A percentile compares a stretch with the other conserved stretches of the same genome.
Conservation (phyloP, 352 stramenopile genomes). For the Pythium oligandrum region DNA sequence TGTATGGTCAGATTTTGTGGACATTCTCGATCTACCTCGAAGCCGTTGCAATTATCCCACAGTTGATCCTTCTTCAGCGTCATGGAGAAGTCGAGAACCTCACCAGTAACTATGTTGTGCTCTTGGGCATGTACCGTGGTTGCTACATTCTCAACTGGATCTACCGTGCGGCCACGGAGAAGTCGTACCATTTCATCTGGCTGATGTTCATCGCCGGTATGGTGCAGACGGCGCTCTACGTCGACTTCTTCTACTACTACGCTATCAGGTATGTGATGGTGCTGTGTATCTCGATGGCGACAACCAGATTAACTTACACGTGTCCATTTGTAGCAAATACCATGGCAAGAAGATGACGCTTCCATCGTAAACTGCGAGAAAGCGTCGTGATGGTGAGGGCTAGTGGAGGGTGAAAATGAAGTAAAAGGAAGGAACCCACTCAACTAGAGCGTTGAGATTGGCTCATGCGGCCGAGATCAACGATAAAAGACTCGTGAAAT, state of each 20-base stretch:
- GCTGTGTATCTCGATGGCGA: neutral
- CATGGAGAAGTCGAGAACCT: conserved; percentile 99
- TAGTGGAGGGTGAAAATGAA: no score
- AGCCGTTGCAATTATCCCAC: conserved; percentile 97
- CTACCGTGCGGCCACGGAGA: conserved; percentile 95
- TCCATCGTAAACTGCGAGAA: conserved; percentile 45
- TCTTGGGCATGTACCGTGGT: conserved; percentile 96
- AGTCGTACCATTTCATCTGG: conserved; percentile 97
- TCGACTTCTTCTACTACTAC: conserved; percentile 99
- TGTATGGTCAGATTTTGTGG: conserved; percentile 87
- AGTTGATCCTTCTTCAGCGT: conserved; percentile 98
- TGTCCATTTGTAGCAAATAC: conserved; percentile 60
- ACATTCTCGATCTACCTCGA: conserved; percentile 99
- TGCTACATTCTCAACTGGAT: conserved; percentile 99
- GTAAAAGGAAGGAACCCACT: no score
- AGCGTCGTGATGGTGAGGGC: no score
- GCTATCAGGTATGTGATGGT: conserved; percentile 65
- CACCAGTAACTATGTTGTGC: conserved; percentile 99
- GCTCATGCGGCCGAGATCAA: no score
- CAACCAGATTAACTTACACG: no score
- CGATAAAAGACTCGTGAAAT: no score
- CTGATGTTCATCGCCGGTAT: conserved; percentile 98
- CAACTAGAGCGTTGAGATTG: no score
- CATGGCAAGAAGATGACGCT: conserved; percentile 90
- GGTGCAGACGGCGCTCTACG: conserved; percentile 98